phyloP scores from a whole-genome alignment of 768 basidiomycete species.

The Lactifluus pinguis region DNA sequence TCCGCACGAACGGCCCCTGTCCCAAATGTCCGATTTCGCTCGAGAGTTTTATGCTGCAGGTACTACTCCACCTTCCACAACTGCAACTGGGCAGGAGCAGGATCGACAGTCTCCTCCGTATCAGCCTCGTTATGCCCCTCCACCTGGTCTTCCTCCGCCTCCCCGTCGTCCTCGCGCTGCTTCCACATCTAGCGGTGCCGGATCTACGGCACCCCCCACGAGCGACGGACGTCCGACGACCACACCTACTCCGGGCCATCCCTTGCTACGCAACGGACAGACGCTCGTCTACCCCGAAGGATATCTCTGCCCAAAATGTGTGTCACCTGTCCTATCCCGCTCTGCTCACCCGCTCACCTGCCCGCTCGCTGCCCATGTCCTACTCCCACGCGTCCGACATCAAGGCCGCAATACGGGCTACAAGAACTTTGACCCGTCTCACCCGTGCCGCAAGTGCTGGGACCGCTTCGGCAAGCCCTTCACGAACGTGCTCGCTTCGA shows the following conservation, averaged over 20 bases:
- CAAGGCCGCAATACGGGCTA: conserved; percentile 69
- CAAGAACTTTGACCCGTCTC: conserved; percentile 54
- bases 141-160: conserved; percentile 19
- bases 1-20: too few relatives aligned
- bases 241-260: conserved; percentile 55
- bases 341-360: not conserved
- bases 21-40: too few relatives aligned
- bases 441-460: conserved; percentile 74
- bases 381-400: not conserved
- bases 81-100: not conserved
- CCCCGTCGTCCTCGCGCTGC: conserved; percentile 15
- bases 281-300: conserved; percentile 64
- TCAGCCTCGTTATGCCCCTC: not conserved
- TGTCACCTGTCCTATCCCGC: conserved; percentile 16
- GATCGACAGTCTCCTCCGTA: not conserved
- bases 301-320: conserved; percentile 61
- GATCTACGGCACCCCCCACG: conserved; percentile 15
- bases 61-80: too few relatives aligned
- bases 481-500: conserved; percentile 49
- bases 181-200: conserved; percentile 3
- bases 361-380: not conserved
- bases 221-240: conserved; percentile 58
- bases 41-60: too few relatives aligned
- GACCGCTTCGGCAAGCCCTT: conserved; percentile 54
- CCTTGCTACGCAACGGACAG: conserved; percentile 50